A percentile compares a stretch with the other conserved stretches of the same genome.
Evolutionary conservation across 768 basidiomycete species (phyloP).

Genomic region (Trichaptum fuscoviolaceum): DNA sequence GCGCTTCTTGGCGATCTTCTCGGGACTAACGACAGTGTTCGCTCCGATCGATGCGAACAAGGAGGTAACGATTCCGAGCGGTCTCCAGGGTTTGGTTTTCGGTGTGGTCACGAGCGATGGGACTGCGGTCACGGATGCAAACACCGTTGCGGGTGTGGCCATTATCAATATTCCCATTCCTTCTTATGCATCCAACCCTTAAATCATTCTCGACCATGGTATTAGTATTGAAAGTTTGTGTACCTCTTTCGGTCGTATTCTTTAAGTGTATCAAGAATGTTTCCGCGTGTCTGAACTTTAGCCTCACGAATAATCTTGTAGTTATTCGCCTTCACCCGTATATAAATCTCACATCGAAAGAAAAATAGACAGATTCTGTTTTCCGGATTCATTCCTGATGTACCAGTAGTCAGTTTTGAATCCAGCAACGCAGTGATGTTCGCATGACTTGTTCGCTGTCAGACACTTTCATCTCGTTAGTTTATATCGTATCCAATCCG

Average conservation of each 20-base stretch:
- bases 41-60: conserved; percentile 23
- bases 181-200: not conserved
- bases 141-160: conserved; percentile 36
- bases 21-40: conserved; percentile 29
- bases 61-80: conserved; percentile 20
- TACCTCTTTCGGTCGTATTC: not conserved
- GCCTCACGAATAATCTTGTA: not conserved
- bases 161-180: conserved; percentile 16
- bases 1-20: conserved; percentile 29
- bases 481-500: too few relatives aligned
- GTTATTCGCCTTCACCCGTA: too few relatives aligned
- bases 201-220: not conserved
- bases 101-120: conserved; percentile 29
- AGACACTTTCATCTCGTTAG: too few relatives aligned
- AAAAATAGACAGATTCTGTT: too few relatives aligned
- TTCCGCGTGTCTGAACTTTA: not conserved
- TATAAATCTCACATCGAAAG: too few relatives aligned
- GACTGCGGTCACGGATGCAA: conserved; percentile 29
- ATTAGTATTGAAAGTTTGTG: too few relatives aligned
- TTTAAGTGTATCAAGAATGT: not conserved
- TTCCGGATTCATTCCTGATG: too few relatives aligned
- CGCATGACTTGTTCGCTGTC: too few relatives aligned
- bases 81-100: conserved; percentile 29
- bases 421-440: too few relatives aligned
- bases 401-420: too few relatives aligned